phyloP scores from a whole-genome alignment of 2,329 filamentous ascomycete genomes.

The Colletotrichum tanaceti region DNA sequence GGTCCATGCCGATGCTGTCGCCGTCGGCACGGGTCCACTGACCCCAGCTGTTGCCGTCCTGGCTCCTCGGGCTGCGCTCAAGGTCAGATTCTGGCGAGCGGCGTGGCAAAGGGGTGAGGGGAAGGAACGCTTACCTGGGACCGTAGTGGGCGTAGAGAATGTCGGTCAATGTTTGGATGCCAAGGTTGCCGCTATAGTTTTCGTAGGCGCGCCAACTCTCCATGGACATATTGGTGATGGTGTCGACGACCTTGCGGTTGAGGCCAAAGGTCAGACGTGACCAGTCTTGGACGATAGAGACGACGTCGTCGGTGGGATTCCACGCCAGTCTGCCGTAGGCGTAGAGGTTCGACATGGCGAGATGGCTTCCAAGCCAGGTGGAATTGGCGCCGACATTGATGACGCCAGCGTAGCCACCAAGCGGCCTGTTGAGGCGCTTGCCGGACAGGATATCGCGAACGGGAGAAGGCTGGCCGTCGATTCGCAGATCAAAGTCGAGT shows the following conservation, averaged over 20 bases:
- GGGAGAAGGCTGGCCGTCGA: conserved; percentile 65
- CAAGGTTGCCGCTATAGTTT: conserved; percentile 77
- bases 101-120: not conserved
- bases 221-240: conserved; percentile 73
- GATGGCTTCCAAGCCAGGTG: conserved; percentile 76
- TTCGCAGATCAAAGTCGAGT: conserved; percentile 73
- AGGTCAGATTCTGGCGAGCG: not conserved
- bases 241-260: conserved; percentile 65
- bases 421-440: conserved; percentile 65
- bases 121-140: conserved; percentile 50
- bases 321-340: conserved; percentile 76
- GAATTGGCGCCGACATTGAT: conserved; percentile 74
- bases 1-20: conserved; percentile 74
- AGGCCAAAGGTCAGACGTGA: conserved; percentile 73
- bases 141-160: conserved; percentile 76
- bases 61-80: conserved; percentile 66
- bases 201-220: conserved; percentile 78
- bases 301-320: conserved; percentile 64
- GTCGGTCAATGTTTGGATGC: conserved; percentile 76
- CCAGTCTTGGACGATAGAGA: conserved; percentile 71
- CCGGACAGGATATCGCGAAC: conserved; percentile 72
- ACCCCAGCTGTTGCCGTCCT: conserved; percentile 76
- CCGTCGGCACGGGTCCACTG: conserved; percentile 77
- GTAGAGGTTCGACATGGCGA: conserved; percentile 78
- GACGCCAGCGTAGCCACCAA: conserved; percentile 74